Evolutionary conservation across 176 grass and related monocot species (phyloP).

Genomic region (Lolium perenne): DNA sequence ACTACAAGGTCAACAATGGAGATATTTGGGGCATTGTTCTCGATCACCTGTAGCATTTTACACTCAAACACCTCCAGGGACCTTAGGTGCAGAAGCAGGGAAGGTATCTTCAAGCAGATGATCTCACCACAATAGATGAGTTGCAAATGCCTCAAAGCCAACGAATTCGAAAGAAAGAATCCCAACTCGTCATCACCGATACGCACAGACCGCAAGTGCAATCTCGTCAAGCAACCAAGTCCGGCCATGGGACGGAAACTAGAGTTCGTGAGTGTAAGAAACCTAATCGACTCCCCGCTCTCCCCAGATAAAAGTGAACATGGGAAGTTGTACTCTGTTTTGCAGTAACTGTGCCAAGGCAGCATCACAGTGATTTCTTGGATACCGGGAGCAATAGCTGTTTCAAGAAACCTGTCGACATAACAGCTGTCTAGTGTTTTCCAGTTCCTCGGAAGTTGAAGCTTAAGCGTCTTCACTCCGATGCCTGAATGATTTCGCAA

Average conservation of each 20-base stretch:
- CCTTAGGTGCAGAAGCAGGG: background rate
- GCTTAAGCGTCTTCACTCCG: background rate
- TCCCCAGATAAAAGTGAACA: background rate
- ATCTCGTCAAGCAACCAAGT: background rate
- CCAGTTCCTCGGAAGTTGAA: background rate
- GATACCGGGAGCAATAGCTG: background rate
- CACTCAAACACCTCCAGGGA: background rate
- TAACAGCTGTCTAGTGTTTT: background rate
- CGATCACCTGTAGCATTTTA: background rate
- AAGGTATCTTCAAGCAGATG: constrained; percentile 9
- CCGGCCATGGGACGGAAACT: background rate
- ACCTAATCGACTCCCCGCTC: background rate
- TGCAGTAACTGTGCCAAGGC: too few species aligned
- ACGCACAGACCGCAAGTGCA: background rate
- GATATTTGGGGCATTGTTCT: constrained; percentile 9
- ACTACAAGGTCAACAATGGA: background rate
- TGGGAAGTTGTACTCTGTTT: background rate
- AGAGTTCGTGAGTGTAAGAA: background rate
- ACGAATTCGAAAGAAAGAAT: background rate
- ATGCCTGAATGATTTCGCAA: background rate
- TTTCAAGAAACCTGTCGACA: background rate
- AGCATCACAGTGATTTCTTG: background rate
- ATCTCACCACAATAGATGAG: background rate
- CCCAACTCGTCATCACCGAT: background rate
- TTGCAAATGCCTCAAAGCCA: background rate